Percentiles rank a stretch among this genome's conserved stretches.
These are phyloP conservation scores for Coprinopsis cinerea DNA, from an alignment of 768 basidiomycete genomes.

Conservation along the genomic window DNA sequence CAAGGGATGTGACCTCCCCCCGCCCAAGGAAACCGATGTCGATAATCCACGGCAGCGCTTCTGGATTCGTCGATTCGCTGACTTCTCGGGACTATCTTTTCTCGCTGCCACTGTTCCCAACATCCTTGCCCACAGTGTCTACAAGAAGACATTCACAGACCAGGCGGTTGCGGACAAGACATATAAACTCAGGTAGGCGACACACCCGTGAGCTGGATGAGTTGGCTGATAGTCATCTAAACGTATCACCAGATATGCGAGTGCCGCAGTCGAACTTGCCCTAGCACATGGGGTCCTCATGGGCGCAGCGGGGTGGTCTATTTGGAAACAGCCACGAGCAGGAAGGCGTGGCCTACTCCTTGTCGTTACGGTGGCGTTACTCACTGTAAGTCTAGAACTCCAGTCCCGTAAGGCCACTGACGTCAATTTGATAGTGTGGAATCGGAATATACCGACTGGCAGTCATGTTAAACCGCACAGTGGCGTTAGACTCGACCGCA, in stretches of 20 bases:
- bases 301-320: constrained; percentile 6
- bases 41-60: constrained; percentile 26
- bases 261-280: constrained; percentile 12
- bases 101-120: constrained; percentile 26
- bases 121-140: constrained; percentile 23
- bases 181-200: constrained; percentile 17
- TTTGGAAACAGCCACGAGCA: constrained; percentile 2
- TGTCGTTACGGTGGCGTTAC: constrained; percentile 23
- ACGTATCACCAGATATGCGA: constrained; percentile 16
- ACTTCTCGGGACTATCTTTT: constrained; percentile 21
- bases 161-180: constrained; percentile 16
- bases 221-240: neutral
- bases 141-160: constrained; percentile 15
- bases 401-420: no score
- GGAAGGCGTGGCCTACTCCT: no score
- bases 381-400: constrained; percentile 17
- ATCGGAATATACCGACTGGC: constrained; percentile 35
- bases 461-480: constrained; percentile 29
- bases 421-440: neutral
- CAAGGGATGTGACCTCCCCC: constrained; percentile 18
- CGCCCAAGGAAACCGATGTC: constrained; percentile 21
- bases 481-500: constrained; percentile 24
- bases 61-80: constrained; percentile 24
- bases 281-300: constrained; percentile 11
- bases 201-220: neutral